Conservation (phyloP, 805 yeast species). For the Candida odintsovae region DNA sequence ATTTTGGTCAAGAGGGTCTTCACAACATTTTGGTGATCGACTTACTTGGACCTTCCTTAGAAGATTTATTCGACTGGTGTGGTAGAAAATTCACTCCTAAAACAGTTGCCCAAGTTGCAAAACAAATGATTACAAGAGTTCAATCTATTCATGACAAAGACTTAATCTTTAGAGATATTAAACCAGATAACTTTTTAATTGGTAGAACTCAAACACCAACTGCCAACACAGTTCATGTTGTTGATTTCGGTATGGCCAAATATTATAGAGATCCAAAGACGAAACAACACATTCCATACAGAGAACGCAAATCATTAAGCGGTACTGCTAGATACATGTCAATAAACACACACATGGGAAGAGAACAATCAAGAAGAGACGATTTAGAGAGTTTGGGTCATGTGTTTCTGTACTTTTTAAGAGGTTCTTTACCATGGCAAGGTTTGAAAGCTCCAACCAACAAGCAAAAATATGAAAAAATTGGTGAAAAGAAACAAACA, state of each 20-base stretch:
- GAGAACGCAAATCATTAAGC: conserved; percentile 91
- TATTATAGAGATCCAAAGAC: conserved; percentile 96
- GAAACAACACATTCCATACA: conserved; percentile 90
- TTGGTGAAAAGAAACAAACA: conserved; percentile 91
- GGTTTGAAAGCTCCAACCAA: conserved; percentile 97
- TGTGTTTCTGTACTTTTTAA: conserved; percentile 88
- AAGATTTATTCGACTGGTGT: conserved; percentile 98
- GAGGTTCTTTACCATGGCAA: conserved; percentile 98
- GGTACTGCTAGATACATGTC: conserved; percentile 99
- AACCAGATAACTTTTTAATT: conserved; percentile 93
- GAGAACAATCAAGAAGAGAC: conserved; percentile 95
- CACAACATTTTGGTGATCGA: conserved; percentile 95
- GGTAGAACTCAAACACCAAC: conserved; percentile 83
- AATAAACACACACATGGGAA: conserved; percentile 93
- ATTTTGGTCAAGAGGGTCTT: conserved; percentile 96
- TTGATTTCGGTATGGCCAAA: conserved; percentile 99
- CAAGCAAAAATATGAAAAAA: conserved; percentile 95
- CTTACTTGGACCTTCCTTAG: conserved; percentile 90
- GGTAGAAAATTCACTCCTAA: conserved; percentile 82
- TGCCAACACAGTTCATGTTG: conserved; percentile 81
- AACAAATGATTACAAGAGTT: conserved; percentile 87
- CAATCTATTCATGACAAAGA: conserved; percentile 85
- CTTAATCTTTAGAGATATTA: conserved; percentile 91
- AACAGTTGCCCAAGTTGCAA: conserved; percentile 90
- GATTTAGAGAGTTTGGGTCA: conserved; percentile 96